Conservation (phyloP, 108 stramenopile species). For the Bacterosira constricta region DNA sequence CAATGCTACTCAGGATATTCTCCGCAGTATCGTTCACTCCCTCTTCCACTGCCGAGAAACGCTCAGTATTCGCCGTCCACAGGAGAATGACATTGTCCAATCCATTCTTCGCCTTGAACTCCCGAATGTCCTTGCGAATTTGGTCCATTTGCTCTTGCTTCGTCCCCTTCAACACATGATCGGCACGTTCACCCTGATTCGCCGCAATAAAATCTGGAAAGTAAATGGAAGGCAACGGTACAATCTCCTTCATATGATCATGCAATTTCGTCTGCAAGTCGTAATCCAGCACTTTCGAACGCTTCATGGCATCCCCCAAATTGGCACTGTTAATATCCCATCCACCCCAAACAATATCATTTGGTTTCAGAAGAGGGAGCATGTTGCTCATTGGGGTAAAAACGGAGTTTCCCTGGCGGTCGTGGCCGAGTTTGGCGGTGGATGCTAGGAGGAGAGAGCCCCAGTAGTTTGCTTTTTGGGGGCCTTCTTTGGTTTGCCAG, state of each 20-base stretch:
- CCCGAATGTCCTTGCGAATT: conserved; percentile 91
- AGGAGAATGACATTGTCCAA: conserved; percentile 95
- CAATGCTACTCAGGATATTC: conserved; percentile 84
- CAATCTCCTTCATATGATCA: conserved; percentile 90
- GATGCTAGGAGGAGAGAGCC: conserved; percentile 94
- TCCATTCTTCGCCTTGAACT: conserved; percentile 86
- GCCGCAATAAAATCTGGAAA: conserved; percentile 98
- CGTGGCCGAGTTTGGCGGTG: conserved; percentile 91
- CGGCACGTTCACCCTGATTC: conserved; percentile 96
- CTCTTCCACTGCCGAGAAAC: conserved; percentile 91
- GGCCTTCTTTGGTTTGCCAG: conserved; percentile 95
- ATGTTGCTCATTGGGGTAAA: conserved; percentile 91
- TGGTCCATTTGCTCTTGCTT: conserved; percentile 96
- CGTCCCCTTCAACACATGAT: conserved; percentile 90
- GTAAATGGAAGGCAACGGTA: conserved; percentile 92
- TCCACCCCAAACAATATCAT: conserved; percentile 96
- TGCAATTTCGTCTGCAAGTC: conserved; percentile 93
- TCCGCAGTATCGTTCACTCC: conserved; percentile 96
- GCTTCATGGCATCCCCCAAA: conserved; percentile 93
- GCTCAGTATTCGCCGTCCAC: conserved; percentile 99
- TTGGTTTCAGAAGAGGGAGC: conserved; percentile 94
- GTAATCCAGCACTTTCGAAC: conserved; percentile 89
- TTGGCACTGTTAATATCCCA: conserved; percentile 96
- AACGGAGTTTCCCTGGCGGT: conserved; percentile 81
- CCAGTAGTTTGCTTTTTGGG: conserved; percentile 91